Evolutionary conservation across 179 eudicot species (phyloP).

Genomic region (Silene vulgaris): DNA sequence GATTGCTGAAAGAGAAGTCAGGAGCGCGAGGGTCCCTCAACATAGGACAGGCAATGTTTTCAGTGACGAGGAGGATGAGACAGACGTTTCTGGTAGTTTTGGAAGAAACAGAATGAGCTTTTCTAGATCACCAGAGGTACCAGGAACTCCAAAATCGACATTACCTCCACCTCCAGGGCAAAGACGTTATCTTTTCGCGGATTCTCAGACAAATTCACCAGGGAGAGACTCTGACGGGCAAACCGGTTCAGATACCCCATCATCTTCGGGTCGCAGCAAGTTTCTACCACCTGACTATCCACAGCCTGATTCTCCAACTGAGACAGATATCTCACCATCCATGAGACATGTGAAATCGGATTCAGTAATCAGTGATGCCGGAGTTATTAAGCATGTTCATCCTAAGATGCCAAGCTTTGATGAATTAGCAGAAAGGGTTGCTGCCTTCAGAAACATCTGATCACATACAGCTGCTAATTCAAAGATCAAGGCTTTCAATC

Average conservation of each 20-base stretch:
- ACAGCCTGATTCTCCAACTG: conserved; percentile 11
- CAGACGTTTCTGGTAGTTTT: conserved; percentile 35
- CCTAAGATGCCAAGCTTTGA: conserved; percentile 64
- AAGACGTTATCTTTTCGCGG: conserved; percentile 29
- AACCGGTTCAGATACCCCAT: conserved; percentile 13
- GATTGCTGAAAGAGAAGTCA: conserved; percentile 16
- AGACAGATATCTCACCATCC: not conserved
- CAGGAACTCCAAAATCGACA: conserved; percentile 16
- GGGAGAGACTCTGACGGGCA: conserved; percentile 15
- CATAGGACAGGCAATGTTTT: conserved; percentile 20
- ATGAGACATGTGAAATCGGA: conserved; percentile 36
- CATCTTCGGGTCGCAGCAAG: conserved; percentile 15
- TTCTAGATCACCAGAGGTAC: conserved; percentile 12
- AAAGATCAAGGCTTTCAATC: not conserved
- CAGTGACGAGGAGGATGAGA: conserved; percentile 24
- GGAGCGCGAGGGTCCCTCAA: conserved; percentile 31
- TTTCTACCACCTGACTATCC: conserved; percentile 18
- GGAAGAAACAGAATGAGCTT: conserved; percentile 4
- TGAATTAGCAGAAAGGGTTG: conserved; percentile 57
- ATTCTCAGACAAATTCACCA: conserved; percentile 26
- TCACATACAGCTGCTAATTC: not conserved
- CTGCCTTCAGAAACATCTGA: conserved; percentile 33
- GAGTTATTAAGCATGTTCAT: conserved; percentile 34
- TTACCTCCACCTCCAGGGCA: conserved; percentile 41
- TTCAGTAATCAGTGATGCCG: conserved; percentile 30